Percentiles rank a stretch among this genome's conserved stretches.
Evolutionary conservation across 306 rosid genomes (phyloP).

Genomic region (Quercus wislizeni): DNA sequence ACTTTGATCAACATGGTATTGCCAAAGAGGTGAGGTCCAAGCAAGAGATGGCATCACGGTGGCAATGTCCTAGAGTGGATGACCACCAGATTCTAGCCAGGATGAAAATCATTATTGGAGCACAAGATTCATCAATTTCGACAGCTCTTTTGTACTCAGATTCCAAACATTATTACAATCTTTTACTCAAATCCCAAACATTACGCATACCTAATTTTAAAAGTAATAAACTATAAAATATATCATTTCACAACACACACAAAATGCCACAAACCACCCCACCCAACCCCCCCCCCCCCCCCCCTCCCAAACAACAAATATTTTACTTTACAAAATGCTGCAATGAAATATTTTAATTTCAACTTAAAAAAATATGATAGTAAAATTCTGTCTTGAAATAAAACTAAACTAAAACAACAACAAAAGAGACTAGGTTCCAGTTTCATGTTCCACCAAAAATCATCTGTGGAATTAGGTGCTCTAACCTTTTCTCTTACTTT

Average conservation of each 20-base stretch:
- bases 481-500: no score
- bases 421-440: no score
- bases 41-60: constrained; percentile 9
- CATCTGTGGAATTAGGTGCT: no score
- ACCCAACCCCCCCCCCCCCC: no score
- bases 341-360: no score
- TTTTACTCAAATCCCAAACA: constrained; percentile 36
- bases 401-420: no score
- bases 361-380: no score
- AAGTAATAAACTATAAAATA: not conserved
- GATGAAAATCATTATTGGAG: not conserved
- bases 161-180: constrained; percentile 15
- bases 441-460: no score
- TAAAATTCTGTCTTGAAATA: no score
- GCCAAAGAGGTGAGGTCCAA: not conserved
- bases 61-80: not conserved
- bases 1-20: not conserved
- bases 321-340: not conserved
- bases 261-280: not conserved
- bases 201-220: not conserved
- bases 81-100: not conserved
- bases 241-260: not conserved
- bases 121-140: constrained; percentile 1
- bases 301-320: not conserved
- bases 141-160: constrained; percentile 15